These are phyloP conservation scores for Pythium sukuiense DNA, from an alignment of 352 stramenopile species.

Conservation along the genomic window DNA sequence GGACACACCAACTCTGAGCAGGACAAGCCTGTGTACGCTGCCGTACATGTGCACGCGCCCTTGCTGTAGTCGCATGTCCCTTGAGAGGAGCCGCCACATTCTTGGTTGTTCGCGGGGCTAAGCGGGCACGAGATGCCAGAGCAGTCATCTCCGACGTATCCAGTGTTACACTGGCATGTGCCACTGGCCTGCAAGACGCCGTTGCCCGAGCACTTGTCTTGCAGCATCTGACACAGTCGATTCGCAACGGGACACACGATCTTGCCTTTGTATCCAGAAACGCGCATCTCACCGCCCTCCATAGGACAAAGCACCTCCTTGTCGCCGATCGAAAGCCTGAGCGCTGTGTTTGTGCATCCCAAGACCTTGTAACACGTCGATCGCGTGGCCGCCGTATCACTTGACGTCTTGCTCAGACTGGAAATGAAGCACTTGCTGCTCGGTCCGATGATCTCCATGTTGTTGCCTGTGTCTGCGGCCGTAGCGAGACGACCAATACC, in stretches of 20 bases:
- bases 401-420: conserved; percentile 52
- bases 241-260: conserved; percentile 50
- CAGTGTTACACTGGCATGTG: conserved; percentile 55
- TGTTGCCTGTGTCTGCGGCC: conserved; percentile 37
- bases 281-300: conserved; percentile 50
- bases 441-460: conserved; percentile 51
- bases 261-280: conserved; percentile 50
- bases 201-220: conserved; percentile 66
- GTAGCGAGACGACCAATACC: conserved; percentile 50
- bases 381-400: conserved; percentile 30
- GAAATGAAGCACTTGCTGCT: conserved; percentile 75
- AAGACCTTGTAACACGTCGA: conserved; percentile 63
- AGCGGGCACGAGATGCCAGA: conserved; percentile 48
- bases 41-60: conserved; percentile 47
- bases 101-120: conserved; percentile 18
- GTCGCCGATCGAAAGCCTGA: conserved; percentile 50
- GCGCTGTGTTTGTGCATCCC: conserved; percentile 39
- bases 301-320: conserved; percentile 60
- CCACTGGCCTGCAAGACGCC: conserved; percentile 55
- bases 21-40: conserved; percentile 50
- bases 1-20: conserved; percentile 67
- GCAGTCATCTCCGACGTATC: conserved; percentile 54
- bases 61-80: conserved; percentile 52
- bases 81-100: conserved; percentile 41
- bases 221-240: conserved; percentile 60